phyloP scores from a whole-genome alignment of 371 early-diverging fungal species.

The Apophysomyces trapeziformis region DNA sequence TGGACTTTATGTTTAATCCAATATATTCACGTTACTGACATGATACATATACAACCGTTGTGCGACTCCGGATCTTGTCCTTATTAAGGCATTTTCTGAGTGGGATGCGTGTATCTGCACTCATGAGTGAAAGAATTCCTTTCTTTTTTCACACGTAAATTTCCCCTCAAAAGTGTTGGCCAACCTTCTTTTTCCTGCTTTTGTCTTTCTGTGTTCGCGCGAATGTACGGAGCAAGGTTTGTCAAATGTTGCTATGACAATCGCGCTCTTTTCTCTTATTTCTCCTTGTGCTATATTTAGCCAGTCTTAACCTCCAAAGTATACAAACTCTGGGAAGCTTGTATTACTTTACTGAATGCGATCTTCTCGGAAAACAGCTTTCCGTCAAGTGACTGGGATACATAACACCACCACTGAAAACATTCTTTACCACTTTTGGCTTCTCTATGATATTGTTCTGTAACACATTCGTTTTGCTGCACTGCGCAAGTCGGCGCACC shows the following conservation, averaged over 20 bases:
- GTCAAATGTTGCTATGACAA: no score
- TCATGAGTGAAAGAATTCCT: background rate
- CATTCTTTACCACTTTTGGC: background rate
- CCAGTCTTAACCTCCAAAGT: no score
- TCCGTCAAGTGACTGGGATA: no score
- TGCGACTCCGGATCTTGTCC: background rate
- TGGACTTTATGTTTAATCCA: background rate
- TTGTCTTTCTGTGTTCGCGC: background rate
- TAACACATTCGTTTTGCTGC: conserved; percentile 1
- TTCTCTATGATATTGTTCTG: conserved; percentile 5
- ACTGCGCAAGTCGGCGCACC: conserved; percentile 9
- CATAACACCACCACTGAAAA: no score
- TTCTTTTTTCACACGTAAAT: background rate
- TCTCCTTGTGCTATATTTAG: no score
- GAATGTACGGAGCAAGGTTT: background rate
- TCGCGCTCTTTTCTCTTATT: no score
- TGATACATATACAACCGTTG: background rate
- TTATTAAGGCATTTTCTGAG: background rate
- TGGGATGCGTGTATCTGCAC: background rate
- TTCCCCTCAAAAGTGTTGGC: background rate
- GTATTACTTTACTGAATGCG: no score
- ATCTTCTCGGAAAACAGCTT: no score
- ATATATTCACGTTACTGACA: background rate
- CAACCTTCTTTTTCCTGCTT: background rate
- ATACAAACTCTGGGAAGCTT: no score